Evolutionary conservation across 306 rosid genomes (phyloP).

Genomic region (Cucurbita ficifolia): DNA sequence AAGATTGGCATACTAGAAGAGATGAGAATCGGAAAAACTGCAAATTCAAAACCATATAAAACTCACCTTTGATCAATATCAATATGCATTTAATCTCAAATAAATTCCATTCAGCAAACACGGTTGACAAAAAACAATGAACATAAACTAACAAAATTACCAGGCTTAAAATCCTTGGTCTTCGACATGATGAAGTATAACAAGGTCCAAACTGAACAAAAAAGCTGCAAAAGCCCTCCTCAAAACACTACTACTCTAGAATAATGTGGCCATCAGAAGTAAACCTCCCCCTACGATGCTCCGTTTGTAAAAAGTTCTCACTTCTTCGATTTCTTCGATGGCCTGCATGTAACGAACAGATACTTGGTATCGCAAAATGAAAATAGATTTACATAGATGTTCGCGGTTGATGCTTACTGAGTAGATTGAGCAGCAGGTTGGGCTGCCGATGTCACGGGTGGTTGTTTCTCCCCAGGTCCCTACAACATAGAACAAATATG

Average conservation of each 20-base stretch:
- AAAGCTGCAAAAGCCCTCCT: not conserved
- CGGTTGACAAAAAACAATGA: not conserved
- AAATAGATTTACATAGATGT: not conserved
- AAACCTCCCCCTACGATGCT: not conserved
- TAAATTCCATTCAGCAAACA: not conserved
- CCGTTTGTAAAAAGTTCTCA: slow-evolving; percentile 18
- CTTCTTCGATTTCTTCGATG: slow-evolving; percentile 68
- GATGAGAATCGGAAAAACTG: not conserved
- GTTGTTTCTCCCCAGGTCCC: slow-evolving; percentile 72
- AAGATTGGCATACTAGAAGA: too few relatives aligned
- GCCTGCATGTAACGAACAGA: slow-evolving; percentile 27
- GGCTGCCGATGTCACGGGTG: slow-evolving; percentile 15
- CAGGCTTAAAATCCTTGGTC: slow-evolving; percentile 1
- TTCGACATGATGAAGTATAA: slow-evolving; percentile 9
- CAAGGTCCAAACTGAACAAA: slow-evolving; percentile 21
- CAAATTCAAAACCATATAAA: not conserved
- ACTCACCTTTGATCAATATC: not conserved
- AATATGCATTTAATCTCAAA: not conserved
- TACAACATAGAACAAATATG: not conserved
- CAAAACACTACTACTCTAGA: slow-evolving; percentile 27
- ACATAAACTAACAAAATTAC: slow-evolving; percentile 1
- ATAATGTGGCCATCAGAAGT: not conserved
- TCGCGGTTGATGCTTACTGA: slow-evolving; percentile 33
- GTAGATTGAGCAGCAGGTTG: slow-evolving; percentile 32
- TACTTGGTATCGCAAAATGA: not conserved